Base-by-base conservation (phyloP, 2,329 filamentous ascomycete species). In the Alternaria sp. region DNA sequence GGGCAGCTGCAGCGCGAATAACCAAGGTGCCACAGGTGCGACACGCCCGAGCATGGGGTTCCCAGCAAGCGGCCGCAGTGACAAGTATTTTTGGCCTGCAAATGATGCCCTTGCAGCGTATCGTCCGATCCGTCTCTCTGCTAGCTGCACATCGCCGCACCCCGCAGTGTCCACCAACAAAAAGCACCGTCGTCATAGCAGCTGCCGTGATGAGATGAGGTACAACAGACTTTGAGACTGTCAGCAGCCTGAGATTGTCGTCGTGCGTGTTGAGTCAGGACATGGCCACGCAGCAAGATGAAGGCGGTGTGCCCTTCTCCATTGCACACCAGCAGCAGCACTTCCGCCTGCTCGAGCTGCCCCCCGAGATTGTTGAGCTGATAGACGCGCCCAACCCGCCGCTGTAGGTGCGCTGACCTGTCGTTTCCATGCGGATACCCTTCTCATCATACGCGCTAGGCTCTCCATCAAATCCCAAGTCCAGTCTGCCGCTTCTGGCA, bases 301-400 rank as follows among this genome's bases (percentile, higher is more conserved):
- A 75, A 46, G 71, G 71, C 59, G 80, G 79, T 55, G 78, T 84
- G 58, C 77, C 80, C 23, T 80, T 86, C 66, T 76, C 79, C 54
- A 70, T 85, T 28, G 73, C 80, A 53, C 76, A 81, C 51, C 67
- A 80, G 12, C 83, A 87, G 67, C 83, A 87, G 68, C 82, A 82
- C 21, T 86, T 89, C 73, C 84, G 86, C 43, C 80, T 90, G 30
- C 81, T 90, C 19, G 88, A 90, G 77, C 82, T 90, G 17, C 85
- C 88, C 12, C 78, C 86, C 3, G 86, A 88, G 32, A 71, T 90
- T 36, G 82, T 88, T 12, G 82, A 85, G 36, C 75, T 88, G 46
- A 73, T 90, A 32, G 81, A 84, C 19, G 82, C 83, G 9, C 80
- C 83, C n/a, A 78, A 83, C 61, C 75, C 80, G 43, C 78, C 79